phyloP scores from a whole-genome alignment of 305 asterid genomes.

The Fraxinus albicans region DNA sequence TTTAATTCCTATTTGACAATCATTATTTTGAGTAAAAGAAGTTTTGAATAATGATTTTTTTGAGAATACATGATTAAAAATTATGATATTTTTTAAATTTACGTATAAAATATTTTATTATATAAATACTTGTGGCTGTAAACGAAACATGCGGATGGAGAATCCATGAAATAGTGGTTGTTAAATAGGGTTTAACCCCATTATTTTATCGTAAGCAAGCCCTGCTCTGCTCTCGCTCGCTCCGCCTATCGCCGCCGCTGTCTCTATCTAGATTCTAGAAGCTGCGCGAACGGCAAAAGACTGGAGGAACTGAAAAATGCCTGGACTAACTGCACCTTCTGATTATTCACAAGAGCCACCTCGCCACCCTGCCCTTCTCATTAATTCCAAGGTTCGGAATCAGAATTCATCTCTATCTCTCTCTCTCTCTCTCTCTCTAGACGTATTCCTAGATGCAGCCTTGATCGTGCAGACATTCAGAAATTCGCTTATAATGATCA shows the following conservation, averaged over 20 bases:
- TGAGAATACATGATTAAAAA: no score
- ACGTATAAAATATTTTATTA: no score
- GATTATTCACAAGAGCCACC: conserved; percentile 74
- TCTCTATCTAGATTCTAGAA: neutral
- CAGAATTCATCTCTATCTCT: neutral
- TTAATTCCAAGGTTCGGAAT: conserved; percentile 69
- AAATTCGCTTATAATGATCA: neutral
- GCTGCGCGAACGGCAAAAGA: neutral
- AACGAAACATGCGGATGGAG: no score
- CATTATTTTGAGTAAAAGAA: no score
- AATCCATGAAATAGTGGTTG: no score
- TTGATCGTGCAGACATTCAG: neutral
- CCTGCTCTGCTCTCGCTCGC: no score
- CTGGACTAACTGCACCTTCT: conserved; percentile 73
- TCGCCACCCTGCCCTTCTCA: conserved; percentile 68
- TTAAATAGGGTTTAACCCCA: no score
- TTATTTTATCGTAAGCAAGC: no score
- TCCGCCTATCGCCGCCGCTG: neutral
- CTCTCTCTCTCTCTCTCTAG: neutral
- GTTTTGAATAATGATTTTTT: no score
- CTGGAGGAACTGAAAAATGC: conserved; percentile 21
- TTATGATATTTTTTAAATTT: no score
- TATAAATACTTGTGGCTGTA: no score
- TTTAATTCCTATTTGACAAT: no score
- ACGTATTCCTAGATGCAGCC: neutral